A percentile compares a stretch with the other conserved stretches of the same genome.
These are phyloP conservation scores for Chaetoceros muelleri DNA, from an alignment of 108 stramenopile species.

Conservation along the genomic window DNA sequence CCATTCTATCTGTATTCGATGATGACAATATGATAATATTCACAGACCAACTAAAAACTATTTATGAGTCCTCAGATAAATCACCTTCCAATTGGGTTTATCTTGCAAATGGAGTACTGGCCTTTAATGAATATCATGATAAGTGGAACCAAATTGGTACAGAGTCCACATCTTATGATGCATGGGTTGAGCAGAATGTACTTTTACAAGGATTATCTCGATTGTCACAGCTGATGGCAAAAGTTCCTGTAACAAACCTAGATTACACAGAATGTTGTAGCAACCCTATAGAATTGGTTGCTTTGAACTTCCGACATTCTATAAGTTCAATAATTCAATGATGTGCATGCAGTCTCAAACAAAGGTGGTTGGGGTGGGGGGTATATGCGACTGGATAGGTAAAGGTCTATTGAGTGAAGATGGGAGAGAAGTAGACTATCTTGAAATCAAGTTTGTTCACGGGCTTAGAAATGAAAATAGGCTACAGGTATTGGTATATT, in stretches of 20 bases:
- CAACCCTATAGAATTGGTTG: not conserved
- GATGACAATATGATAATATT: not conserved
- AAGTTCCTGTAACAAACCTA: not conserved
- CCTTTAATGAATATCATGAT: not conserved
- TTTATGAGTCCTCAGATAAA: not conserved
- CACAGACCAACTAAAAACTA: not conserved
- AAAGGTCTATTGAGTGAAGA: not conserved
- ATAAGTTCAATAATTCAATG: not conserved
- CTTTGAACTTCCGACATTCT: not conserved
- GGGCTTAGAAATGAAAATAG: not conserved
- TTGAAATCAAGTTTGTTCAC: not conserved
- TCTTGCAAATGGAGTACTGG: constrained; percentile 1
- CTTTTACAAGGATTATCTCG: not conserved
- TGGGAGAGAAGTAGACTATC: not conserved
- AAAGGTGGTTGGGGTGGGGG: not conserved
- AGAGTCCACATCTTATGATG: not conserved
- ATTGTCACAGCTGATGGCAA: not conserved
- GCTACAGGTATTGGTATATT: not conserved
- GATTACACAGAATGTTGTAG: not conserved
- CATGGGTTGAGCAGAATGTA: not conserved
- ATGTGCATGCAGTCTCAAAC: too few species aligned
- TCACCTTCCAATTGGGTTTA: not conserved
- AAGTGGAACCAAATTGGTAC: not conserved
- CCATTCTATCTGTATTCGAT: not conserved
- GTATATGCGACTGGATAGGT: constrained; percentile 5